A percentile compares a stretch with the other conserved stretches of the same genome.
phyloP scores from a whole-genome alignment of 2,329 filamentous ascomycete genomes.

The Sporothrix protearum region DNA sequence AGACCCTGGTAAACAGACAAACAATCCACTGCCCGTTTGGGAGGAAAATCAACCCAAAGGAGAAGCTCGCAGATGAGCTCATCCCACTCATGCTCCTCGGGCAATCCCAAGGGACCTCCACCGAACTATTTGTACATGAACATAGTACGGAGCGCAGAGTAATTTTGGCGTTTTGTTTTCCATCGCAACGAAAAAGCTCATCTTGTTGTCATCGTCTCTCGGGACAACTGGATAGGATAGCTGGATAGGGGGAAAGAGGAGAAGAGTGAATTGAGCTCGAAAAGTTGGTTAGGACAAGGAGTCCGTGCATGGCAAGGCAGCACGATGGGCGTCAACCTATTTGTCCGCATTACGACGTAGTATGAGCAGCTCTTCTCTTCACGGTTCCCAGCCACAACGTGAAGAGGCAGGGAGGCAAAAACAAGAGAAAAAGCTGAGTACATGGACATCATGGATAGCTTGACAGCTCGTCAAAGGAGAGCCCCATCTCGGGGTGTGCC shows the following conservation, averaged over 20 bases:
- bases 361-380: background rate
- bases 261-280: background rate
- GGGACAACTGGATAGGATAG: no score
- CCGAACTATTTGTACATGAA: no score
- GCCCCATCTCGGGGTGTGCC: background rate
- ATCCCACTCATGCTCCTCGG: background rate
- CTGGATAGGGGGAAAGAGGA: background rate
- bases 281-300: conserved; percentile 5
- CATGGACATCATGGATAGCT: background rate
- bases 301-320: background rate
- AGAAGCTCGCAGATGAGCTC: conserved; percentile 10
- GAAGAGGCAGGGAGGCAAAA: background rate
- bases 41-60: background rate
- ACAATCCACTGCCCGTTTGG: background rate
- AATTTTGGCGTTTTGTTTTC: background rate
- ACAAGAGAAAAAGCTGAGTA: background rate
- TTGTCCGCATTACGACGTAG: no score
- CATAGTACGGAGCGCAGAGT: background rate
- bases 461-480: background rate
- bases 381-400: background rate
- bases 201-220: background rate
- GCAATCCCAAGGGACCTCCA: background rate
- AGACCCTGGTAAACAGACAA: background rate
- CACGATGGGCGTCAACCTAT: background rate
- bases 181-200: background rate